Evolutionary conservation across 2,329 filamentous ascomycete species (phyloP), one percentile per base, ranked within the genome.

Genomic region (Mollisia scopiformis): DNA sequence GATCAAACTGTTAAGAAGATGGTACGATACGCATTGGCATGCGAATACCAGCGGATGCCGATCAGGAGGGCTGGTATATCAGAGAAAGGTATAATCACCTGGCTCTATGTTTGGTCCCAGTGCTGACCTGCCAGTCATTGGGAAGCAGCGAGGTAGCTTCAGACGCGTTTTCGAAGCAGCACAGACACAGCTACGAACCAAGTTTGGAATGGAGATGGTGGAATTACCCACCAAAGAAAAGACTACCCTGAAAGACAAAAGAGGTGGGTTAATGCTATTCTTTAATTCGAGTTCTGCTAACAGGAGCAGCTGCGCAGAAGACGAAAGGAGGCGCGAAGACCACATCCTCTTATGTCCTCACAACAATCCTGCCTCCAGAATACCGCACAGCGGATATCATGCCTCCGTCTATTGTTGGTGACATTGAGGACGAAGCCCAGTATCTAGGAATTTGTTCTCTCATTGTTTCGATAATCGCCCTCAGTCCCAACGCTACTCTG

Each of bases 201-300:
- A 88, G 1, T 98, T 97, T 76, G 95, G 95, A n/a, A 97, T 98
- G 93, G 84, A 93, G 74, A 84, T 99, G 82, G 82, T 86, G 3
- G 93, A 97, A 76, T 80, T 98, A 53, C 93, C 95, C 0, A 80
- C 84, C 1, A 85, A 84, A 70, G 94, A 97, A 71, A 96, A 93
- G 75, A 83, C 91, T 52, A 92, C 92, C 0, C 77, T 97, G 33
- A 87, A 87, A 61, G 91, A 96, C 72, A 86, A 92, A 69, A 88
- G 90, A 81, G 90, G 89, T 88, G 77, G 62, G 78, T 71, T n/a
- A 21, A 28, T 31, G 3, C 2, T 4, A 14, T 31, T 89, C 87
- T 77, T 59, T 77, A 11, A 10, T 33, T n/a, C n/a, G n/a, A n/a
- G 35, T 16, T n/a, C 6, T 2, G 23, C 46, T 62, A 41, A 68